Evolutionary conservation across 352 stramenopile genomes (phyloP), one percentile per base, ranked within the genome.

Genomic region (Phytophthora fragariaefolia): DNA sequence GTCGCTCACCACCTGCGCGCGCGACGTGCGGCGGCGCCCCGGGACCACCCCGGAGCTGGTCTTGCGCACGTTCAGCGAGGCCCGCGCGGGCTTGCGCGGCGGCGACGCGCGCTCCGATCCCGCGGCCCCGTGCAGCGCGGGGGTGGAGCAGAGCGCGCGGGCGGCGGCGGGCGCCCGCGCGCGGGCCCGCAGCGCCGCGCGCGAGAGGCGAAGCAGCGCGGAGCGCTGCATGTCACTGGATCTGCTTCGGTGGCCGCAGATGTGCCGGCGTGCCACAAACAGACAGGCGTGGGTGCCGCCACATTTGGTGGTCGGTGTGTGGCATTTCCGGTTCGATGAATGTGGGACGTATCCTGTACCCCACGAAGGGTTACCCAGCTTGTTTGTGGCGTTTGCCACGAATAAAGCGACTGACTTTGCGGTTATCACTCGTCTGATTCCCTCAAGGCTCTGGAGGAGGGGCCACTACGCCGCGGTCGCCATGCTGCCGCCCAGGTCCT

Each of bases 401-500:
- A n/a, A n/a, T n/a, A n/a, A n/a, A n/a, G n/a, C n/a, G n/a, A n/a
- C n/a, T n/a, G n/a, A n/a, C n/a, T n/a, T n/a, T n/a, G n/a, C n/a
- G n/a, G n/a, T n/a, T n/a, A n/a, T n/a, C n/a, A n/a, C n/a, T 47
- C 40, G 40, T 22, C 40, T 47, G 40, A 47, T 47, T 24, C 40
- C 36, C 5, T 18, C 34, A 42, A 42, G 34, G 34, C 34, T 42
- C 13, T 42, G 34, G 34, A 42, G 15, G 34, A 13, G 36, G 36
- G 36, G 7, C 30, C 15, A 8, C 9, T 17, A 17, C 30, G 30
- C 4, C 30, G 34, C 34, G 26, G 34, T 59, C 23, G 56, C 32
- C 40, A 91, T 91, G 85, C 64, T 90, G 66, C 66, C 80, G 67
- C 82, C 82, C 45, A 80, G 65, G 79, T 90, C 83, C 15, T 93